Conservation (phyloP, 495 filamentous ascomycete species). For the Xylaria scruposa region DNA sequence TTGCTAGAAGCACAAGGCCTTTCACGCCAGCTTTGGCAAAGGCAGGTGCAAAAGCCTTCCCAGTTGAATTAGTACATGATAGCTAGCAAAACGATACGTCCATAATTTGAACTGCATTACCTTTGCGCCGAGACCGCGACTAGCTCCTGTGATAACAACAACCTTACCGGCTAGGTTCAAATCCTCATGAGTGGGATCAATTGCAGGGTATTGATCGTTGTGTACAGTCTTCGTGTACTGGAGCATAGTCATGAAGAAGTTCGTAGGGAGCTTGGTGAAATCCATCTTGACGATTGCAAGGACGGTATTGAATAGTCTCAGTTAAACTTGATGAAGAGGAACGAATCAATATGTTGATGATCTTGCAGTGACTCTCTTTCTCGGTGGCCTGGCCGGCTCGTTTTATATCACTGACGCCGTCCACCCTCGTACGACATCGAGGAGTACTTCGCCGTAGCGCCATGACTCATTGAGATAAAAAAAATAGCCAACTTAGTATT, state of each 20-base stretch:
- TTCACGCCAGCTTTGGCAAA: slow-evolving; percentile 50
- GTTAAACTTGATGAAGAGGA: neutral
- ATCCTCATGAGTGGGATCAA: slow-evolving; percentile 45
- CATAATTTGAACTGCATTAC: slow-evolving; percentile 2
- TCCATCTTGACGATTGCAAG: slow-evolving; percentile 12
- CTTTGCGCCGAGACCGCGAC: slow-evolving; percentile 50
- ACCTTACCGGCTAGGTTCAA: slow-evolving; percentile 50
- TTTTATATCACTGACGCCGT: neutral
- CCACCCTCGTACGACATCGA: no score
- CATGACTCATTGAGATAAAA: slow-evolving; percentile 11
- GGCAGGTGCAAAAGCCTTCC: slow-evolving; percentile 48
- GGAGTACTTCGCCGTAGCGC: neutral
- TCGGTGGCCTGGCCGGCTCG: neutral
- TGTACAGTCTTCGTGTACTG: slow-evolving; percentile 46
- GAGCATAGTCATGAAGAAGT: slow-evolving; percentile 34
- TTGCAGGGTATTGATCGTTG: slow-evolving; percentile 52
- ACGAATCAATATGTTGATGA: neutral
- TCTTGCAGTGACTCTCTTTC: neutral
- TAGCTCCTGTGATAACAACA: slow-evolving; percentile 54
- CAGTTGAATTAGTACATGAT: neutral
- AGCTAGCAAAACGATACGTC: neutral
- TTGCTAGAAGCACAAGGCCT: slow-evolving; percentile 51
- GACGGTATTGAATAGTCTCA: neutral
- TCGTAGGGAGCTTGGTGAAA: slow-evolving; percentile 31
- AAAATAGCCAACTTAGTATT: neutral